Evolutionary conservation across 768 basidiomycete genomes (phyloP), one percentile per base, ranked within the genome.

Genomic region (Collybia mongolica): DNA sequence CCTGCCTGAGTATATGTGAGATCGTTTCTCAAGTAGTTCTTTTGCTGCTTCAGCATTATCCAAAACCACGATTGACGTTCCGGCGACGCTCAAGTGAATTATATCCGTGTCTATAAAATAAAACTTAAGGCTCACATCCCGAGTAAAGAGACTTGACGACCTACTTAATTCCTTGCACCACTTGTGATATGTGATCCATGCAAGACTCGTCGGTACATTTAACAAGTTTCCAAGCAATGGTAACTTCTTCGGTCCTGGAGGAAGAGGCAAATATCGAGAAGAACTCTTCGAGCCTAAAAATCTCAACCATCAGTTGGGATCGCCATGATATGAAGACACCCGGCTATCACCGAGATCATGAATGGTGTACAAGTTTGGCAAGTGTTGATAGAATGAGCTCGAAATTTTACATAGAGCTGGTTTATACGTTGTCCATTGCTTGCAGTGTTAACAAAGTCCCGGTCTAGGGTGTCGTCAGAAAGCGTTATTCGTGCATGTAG

Each of bases 11-110:
- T 57, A 64, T 15, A 53, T 54, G 17, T 43, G 44, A 2, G 56
- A 61, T 39, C 61, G 51, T 38, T 55, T 56, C 15, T 62, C 60
- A 0, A 65, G 44, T 14, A 66, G 55, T n/a, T 65, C 62, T 3
- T 49, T 54, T 9, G 56, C 59, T 2, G 55, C 52, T 23, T 61
- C 47, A 6, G 52, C 48, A 12, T 56, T 58, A 26, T 64, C 56
- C 18, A 65, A 45, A n/a, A 64, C 48, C 18, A 64, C 32, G 11
- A 65, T 49, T 1, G 48, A 55, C 5, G 50, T 54, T n/a, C 64
- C 61, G 2, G 50, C 45, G 3, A 58, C 44, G 38, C 56, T 49
- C 15, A 62, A 40, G 46, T 60, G 60, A n/a, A 65, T 56, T 32
- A 64, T 58, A 26, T 60, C 58, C 9, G 57, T 55, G 22, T 51